Conservation (phyloP, 148 eudicot species). For the Silene conica region DNA sequence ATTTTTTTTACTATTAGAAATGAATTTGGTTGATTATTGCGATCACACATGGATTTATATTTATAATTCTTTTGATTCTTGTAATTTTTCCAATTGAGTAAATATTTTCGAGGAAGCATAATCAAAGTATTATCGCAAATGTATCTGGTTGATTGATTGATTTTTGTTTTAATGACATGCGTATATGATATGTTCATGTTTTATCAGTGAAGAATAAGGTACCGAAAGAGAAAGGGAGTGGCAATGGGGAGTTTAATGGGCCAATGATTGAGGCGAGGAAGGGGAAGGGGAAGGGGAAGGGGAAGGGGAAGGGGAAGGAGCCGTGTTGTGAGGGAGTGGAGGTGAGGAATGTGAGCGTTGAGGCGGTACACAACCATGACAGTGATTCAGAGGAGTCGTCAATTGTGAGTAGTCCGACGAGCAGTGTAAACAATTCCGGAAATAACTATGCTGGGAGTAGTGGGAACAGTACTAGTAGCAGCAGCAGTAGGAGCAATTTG, state of each 20-base stretch:
- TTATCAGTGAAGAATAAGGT: constrained; percentile 51
- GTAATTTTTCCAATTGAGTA: too few relatives aligned
- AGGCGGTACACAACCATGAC: constrained; percentile 40
- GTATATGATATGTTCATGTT: constrained; percentile 14
- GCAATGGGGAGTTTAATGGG: constrained; percentile 11
- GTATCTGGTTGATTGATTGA: not conserved
- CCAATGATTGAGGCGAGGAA: constrained; percentile 17
- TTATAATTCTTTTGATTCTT: too few relatives aligned
- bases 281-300: constrained; percentile 28
- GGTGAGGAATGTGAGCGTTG: constrained; percentile 33
- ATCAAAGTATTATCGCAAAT: not conserved
- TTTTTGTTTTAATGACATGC: constrained; percentile 3
- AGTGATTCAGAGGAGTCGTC: constrained; percentile 61
- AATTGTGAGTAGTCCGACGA: constrained; percentile 53
- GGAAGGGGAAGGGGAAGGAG: constrained; percentile 28
- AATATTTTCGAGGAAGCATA: not conserved
- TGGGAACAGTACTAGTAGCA: constrained; percentile 38
- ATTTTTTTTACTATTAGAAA: too few relatives aligned
- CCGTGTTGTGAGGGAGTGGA: constrained; percentile 33
- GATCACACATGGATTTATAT: too few relatives aligned
- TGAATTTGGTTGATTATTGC: not conserved
- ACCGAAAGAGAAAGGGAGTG: constrained; percentile 38
- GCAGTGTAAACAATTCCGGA: constrained; percentile 41
- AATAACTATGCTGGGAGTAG: constrained; percentile 42
- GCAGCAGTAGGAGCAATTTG: constrained; percentile 39